A percentile compares a stretch with the other conserved stretches of the same genome.
Conservation (phyloP, 352 stramenopile genomes). For the Stramenopiles sp. region DNA sequence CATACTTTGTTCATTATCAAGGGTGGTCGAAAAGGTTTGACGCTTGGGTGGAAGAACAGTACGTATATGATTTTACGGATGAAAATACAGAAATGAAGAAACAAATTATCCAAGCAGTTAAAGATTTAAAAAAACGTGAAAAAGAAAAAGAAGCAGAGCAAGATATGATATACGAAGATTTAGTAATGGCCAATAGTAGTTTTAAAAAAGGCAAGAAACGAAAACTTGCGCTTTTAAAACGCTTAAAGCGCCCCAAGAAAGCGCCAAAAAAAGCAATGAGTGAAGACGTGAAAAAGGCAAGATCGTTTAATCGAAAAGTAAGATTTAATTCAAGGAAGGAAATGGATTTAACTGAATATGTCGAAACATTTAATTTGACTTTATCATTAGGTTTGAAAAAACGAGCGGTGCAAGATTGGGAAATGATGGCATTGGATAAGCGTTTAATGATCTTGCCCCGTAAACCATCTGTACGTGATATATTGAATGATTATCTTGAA, state of each 20-base stretch:
- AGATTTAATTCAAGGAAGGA: neutral
- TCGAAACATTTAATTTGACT: neutral
- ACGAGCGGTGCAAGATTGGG: neutral
- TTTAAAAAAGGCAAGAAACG: too few species aligned
- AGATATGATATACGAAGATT: too few species aligned
- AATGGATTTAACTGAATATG: neutral
- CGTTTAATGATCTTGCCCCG: neutral
- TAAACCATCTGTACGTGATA: neutral
- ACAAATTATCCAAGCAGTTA: neutral
- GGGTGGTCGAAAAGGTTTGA: neutral
- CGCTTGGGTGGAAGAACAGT: neutral
- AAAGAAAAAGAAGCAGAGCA: neutral
- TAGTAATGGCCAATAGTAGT: too few species aligned
- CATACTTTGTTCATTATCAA: neutral
- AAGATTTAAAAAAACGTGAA: neutral
- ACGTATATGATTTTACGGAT: neutral
- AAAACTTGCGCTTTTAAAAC: too few species aligned
- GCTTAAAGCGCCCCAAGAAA: too few species aligned
- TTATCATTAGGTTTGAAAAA: constrained; percentile 1
- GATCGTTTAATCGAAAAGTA: neutral
- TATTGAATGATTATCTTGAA: neutral
- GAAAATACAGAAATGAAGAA: neutral
- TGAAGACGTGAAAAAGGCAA: neutral
- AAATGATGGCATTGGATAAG: neutral
- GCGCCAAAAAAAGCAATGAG: neutral